Evolutionary conservation across 2,329 filamentous ascomycete species (phyloP).

Genomic region (Geoglossum cookeanum): DNA sequence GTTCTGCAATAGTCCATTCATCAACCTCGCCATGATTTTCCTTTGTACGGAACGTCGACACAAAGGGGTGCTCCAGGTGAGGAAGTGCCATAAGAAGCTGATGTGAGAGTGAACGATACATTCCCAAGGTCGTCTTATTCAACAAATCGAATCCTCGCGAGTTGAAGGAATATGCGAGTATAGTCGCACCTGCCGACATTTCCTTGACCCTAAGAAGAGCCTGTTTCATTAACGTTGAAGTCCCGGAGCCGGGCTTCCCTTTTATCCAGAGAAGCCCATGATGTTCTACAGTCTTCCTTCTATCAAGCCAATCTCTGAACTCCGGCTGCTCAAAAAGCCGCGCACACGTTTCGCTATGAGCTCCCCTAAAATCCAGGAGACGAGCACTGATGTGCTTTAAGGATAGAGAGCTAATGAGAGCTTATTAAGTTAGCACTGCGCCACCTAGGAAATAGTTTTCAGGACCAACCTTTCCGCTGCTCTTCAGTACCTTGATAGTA

Average conservation of each 20-base stretch:
- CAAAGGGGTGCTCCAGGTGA: background rate
- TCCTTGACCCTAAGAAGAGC: slow-evolving; percentile 4
- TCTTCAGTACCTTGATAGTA: background rate
- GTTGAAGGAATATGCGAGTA: slow-evolving; percentile 12
- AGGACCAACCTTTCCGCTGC: background rate
- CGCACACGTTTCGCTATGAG: slow-evolving; percentile 9
- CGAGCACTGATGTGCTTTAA: slow-evolving; percentile 10
- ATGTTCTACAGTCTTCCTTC: slow-evolving; percentile 4
- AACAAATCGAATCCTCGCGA: slow-evolving; percentile 9
- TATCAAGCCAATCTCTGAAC: slow-evolving; percentile 11
- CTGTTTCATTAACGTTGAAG: slow-evolving; percentile 14
- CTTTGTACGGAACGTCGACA: slow-evolving; percentile 6
- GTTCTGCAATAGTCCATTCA: slow-evolving; percentile 3
- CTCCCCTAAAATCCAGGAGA: slow-evolving; percentile 6
- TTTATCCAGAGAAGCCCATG: slow-evolving; percentile 16
- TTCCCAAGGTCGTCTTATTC: slow-evolving; percentile 11
- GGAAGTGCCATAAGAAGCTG: slow-evolving; percentile 9
- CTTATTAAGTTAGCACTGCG: too few relatives aligned
- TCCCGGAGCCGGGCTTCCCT: slow-evolving; percentile 15
- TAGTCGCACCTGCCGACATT: slow-evolving; percentile 3
- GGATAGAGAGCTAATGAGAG: background rate
- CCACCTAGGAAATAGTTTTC: too few relatives aligned
- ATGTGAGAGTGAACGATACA: slow-evolving; percentile 10
- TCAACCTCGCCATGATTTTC: slow-evolving; percentile 1
- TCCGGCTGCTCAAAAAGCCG: slow-evolving; percentile 11